phyloP scores from a whole-genome alignment of 352 stramenopile genomes.

The Phytophthora cactorum region DNA sequence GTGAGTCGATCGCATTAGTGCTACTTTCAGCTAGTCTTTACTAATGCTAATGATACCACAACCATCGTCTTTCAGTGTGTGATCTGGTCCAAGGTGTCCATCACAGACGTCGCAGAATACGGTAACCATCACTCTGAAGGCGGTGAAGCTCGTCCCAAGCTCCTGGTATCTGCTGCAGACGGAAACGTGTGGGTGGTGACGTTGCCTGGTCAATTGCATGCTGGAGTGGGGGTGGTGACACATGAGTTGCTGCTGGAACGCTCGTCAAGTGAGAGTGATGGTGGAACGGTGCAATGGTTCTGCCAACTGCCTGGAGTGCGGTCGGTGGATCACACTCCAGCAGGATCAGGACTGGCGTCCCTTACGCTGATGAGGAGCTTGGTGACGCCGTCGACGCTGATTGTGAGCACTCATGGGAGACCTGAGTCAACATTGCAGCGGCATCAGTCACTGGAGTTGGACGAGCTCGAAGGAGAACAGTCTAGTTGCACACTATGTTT shows the following conservation, averaged over 20 bases:
- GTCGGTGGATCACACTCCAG: slow-evolving; percentile 29
- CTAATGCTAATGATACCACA: slow-evolving; percentile 1
- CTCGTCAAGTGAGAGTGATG: slow-evolving; percentile 2
- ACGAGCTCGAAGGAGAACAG: slow-evolving; percentile 72
- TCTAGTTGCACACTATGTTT: slow-evolving; percentile 50
- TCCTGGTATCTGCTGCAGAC: slow-evolving; percentile 46
- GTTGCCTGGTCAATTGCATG: slow-evolving; percentile 25
- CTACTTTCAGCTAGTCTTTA: not conserved
- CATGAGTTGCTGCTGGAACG: slow-evolving; percentile 29
- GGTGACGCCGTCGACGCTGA: slow-evolving; percentile 58
- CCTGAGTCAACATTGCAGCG: not conserved
- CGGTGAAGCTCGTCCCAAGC: slow-evolving; percentile 5
- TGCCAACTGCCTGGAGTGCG: slow-evolving; percentile 50
- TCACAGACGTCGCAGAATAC: slow-evolving; percentile 40
- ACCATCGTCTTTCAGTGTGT: slow-evolving; percentile 44
- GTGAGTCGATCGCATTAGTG: slow-evolving; percentile 23
- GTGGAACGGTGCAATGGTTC: slow-evolving; percentile 23
- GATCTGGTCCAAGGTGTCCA: slow-evolving; percentile 44
- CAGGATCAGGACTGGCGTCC: slow-evolving; percentile 14
- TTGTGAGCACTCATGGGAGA: slow-evolving; percentile 22
- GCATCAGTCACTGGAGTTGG: slow-evolving; percentile 39
- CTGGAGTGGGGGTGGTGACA: not conserved
- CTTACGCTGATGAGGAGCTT: slow-evolving; percentile 55
- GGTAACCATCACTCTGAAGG: not conserved
- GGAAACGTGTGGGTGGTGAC: slow-evolving; percentile 61